Percentiles rank a stretch among this genome's conserved stretches.
These are phyloP conservation scores for Neofusicoccum laricinum DNA, from an alignment of 2,329 filamentous ascomycete species.

Conservation along the genomic window DNA sequence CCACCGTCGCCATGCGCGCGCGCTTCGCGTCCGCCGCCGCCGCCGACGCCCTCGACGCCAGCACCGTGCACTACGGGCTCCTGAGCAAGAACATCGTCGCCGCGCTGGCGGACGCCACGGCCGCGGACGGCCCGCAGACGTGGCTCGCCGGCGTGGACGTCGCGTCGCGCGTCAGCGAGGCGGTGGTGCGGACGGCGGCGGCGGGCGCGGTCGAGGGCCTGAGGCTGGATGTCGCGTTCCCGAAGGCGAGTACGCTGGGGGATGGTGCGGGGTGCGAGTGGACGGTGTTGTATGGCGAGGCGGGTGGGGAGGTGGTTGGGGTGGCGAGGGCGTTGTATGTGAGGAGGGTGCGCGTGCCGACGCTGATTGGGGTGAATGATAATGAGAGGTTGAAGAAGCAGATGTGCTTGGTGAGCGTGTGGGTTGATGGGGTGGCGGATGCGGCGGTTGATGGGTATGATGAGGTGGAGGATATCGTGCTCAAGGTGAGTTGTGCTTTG, in stretches of 20 bases:
- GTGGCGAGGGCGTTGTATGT: slow-evolving; percentile 44
- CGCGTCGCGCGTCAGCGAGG: slow-evolving; percentile 19
- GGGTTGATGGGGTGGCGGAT: slow-evolving; percentile 53
- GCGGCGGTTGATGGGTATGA: slow-evolving; percentile 51
- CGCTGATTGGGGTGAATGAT: slow-evolving; percentile 68
- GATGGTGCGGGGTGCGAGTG: slow-evolving; percentile 53
- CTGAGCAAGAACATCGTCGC: slow-evolving; percentile 65
- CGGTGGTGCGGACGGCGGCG: slow-evolving; percentile 24
- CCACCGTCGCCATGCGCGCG: slow-evolving; percentile 55
- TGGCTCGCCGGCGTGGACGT: slow-evolving; percentile 29
- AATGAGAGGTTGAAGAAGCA: slow-evolving; percentile 67
- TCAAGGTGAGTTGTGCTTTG: slow-evolving; percentile 51
- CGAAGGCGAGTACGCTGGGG: slow-evolving; percentile 68
- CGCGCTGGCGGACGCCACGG: slow-evolving; percentile 30
- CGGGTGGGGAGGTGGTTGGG: slow-evolving; percentile 52
- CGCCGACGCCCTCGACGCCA: slow-evolving; percentile 60
- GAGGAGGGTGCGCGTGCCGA: slow-evolving; percentile 60
- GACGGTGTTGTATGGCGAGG: slow-evolving; percentile 41
- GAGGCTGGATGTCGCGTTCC: slow-evolving; percentile 55
- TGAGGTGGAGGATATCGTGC: slow-evolving; percentile 57
- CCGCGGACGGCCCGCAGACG: not conserved
- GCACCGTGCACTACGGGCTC: slow-evolving; percentile 73
- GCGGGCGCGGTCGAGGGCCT: slow-evolving; percentile 37
- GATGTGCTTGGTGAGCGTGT: slow-evolving; percentile 61
- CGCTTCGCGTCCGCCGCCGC: slow-evolving; percentile 58